These are phyloP conservation scores for Geranium brycei DNA, from an alignment of 345 rosid species.

Conservation along the genomic window DNA sequence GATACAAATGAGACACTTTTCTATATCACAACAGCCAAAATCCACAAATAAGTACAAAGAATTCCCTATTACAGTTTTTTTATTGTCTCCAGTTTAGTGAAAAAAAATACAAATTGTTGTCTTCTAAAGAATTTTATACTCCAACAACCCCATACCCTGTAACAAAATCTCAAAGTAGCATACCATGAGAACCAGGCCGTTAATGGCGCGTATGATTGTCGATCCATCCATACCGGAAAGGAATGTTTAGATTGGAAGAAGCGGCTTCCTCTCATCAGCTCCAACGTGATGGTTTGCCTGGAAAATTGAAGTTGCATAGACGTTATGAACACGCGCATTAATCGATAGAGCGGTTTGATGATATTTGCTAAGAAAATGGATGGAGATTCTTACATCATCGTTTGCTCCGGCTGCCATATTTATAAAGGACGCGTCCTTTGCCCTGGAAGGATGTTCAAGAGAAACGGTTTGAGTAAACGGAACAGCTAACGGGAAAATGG, in stretches of 20 bases:
- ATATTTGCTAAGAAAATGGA: neutral
- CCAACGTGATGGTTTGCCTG: conserved; percentile 18
- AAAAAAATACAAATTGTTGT: too few relatives aligned
- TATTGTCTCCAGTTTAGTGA: too few relatives aligned
- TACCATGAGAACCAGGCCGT: too few relatives aligned
- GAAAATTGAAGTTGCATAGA: neutral
- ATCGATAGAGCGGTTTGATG: neutral
- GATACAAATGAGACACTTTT: too few relatives aligned
- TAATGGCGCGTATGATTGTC: too few relatives aligned
- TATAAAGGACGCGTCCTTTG: conserved; percentile 17
- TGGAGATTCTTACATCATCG: conserved; percentile 15
- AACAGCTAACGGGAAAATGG: neutral
- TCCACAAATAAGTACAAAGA: too few relatives aligned
- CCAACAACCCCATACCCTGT: too few relatives aligned
- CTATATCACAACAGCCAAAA: too few relatives aligned
- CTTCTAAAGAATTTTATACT: too few relatives aligned
- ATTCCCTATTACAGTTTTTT: too few relatives aligned
- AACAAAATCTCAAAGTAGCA: too few relatives aligned
- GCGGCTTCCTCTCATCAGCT: conserved; percentile 17
- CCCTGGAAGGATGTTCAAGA: conserved; percentile 6
- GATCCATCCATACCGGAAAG: conserved; percentile 2
- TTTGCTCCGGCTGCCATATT: conserved; percentile 21
- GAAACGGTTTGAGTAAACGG: too few relatives aligned
- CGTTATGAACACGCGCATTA: neutral
- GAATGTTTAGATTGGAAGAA: conserved; percentile 17